Evolutionary conservation across 1,139 yeast genomes (phyloP), one percentile per base, ranked within the genome.

Genomic region (Yarrowia galli): DNA sequence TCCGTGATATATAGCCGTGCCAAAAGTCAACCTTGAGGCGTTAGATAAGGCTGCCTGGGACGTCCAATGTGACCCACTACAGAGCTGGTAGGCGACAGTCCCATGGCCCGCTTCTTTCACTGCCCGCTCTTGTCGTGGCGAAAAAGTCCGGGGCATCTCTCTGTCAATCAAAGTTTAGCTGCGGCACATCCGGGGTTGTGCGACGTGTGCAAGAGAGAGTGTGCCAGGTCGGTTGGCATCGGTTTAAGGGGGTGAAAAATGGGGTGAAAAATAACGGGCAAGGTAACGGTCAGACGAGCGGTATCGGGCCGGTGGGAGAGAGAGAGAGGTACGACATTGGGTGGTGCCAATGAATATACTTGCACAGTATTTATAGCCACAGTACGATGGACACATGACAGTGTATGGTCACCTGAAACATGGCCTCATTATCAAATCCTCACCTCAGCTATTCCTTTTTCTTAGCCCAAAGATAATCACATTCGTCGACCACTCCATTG

Each of bases 101-200:
- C 10, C 13, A 6, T 8, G 15, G n/a, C 32, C 32, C 32, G 6
- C 32, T 28, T 28, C n/a, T n/a, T n/a, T n/a, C n/a, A n/a, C n/a
- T 28, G 18, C 20, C 38, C 40, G 5, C 16, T 15, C 22, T 36
- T n/a, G 20, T 35, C 28, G 22, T 3, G n/a, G 18, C 61, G 61
- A 54, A 40, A 54, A 54, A 23, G 61, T 54, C 48, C 38, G 61
- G 48, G 61, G 61, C 61, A 54, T 54, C 46, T 22, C 56, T 16
- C 56, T 16, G 56, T 23, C 36, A n/a, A 23, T 22, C 45, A 40
- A 40, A 25, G 61, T 54, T 54, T 40, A 54, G n/a, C 48, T 40
- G 36, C 35, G 35, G 58, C 60, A 22, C 61, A 40, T 54, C 61
- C 46, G 46, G 58, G 58, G 58, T 53, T 32, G 40, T 32, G 40